A percentile compares a stretch with the other conserved stretches of the same genome.
Conservation (phyloP, 2,329 filamentous ascomycete genomes). For the Catunica adiposa region DNA sequence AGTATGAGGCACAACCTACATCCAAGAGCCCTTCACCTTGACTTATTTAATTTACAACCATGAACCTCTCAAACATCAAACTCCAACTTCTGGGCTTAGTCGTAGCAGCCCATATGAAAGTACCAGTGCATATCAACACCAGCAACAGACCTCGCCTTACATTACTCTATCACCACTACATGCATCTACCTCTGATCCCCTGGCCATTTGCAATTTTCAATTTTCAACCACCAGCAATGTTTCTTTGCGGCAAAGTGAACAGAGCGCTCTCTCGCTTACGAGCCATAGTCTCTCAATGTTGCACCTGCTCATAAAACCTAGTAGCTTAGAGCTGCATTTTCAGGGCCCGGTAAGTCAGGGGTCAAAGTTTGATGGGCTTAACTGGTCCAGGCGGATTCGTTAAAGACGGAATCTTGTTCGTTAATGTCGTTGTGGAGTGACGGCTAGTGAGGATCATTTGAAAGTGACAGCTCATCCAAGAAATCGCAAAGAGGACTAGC, state of each 20-base stretch:
- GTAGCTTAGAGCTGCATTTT: not conserved
- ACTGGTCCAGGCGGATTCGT: not conserved
- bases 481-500: not conserved
- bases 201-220: conserved; percentile 2
- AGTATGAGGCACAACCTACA: not conserved
- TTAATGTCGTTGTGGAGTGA: not conserved
- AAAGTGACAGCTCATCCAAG: not conserved
- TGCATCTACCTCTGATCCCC: not conserved
- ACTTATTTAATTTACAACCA: not conserved
- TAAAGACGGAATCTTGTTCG: not conserved
- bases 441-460: not conserved
- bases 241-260: not conserved
- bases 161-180: not conserved
- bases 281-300: not conserved
- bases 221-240: not conserved
- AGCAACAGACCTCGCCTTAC: not conserved
- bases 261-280: not conserved
- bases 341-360: not conserved
- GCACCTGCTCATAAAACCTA: not conserved
- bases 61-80: not conserved
- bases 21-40: not conserved
- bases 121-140: not conserved
- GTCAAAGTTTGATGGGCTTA: not conserved
- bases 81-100: not conserved
- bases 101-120: not conserved